phyloP scores from a whole-genome alignment of 2,329 filamentous ascomycete species.

The Pseudocercospora cruenta region DNA sequence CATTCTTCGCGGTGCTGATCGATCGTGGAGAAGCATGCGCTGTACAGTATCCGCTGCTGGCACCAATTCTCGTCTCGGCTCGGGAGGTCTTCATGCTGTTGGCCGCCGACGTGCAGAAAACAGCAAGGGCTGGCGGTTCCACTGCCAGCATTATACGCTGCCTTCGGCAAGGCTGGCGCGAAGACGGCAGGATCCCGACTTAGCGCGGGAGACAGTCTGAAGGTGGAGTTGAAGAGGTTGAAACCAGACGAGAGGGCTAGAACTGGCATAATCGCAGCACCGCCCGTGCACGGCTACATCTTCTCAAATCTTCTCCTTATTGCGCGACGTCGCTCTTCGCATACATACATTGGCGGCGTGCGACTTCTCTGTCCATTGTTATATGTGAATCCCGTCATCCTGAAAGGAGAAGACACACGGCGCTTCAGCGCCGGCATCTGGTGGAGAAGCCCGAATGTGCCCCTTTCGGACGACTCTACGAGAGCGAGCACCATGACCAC shows the following conservation, averaged over 20 bases:
- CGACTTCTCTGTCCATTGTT: not conserved
- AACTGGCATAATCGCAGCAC: slow-evolving; percentile 5
- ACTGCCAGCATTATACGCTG: slow-evolving; percentile 5
- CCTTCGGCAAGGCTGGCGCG: slow-evolving; percentile 3
- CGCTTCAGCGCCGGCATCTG: slow-evolving; percentile 7
- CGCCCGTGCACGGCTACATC: slow-evolving; percentile 4
- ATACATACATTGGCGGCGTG: not conserved
- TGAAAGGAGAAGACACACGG: not conserved
- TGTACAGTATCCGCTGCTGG: not conserved
- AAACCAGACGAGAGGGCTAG: slow-evolving; percentile 4
- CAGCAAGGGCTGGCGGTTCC: not conserved
- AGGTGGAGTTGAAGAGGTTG: not conserved
- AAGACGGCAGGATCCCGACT: slow-evolving; percentile 9
- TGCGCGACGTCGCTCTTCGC: not conserved
- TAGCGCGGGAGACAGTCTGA: slow-evolving; percentile 1
- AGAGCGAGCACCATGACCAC: slow-evolving; percentile 9
- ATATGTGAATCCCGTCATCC: not conserved
- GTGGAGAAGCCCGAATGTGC: slow-evolving; percentile 8
- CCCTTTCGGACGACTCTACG: slow-evolving; percentile 2
- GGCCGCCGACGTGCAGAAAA: not conserved
- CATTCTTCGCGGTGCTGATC: not conserved
- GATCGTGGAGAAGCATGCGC: not conserved
- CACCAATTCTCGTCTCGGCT: not conserved
- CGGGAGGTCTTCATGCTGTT: not conserved
- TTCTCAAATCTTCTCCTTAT: not conserved